Evolutionary conservation across 176 grass and related monocot species (phyloP).

Genomic region (Carex parvula): DNA sequence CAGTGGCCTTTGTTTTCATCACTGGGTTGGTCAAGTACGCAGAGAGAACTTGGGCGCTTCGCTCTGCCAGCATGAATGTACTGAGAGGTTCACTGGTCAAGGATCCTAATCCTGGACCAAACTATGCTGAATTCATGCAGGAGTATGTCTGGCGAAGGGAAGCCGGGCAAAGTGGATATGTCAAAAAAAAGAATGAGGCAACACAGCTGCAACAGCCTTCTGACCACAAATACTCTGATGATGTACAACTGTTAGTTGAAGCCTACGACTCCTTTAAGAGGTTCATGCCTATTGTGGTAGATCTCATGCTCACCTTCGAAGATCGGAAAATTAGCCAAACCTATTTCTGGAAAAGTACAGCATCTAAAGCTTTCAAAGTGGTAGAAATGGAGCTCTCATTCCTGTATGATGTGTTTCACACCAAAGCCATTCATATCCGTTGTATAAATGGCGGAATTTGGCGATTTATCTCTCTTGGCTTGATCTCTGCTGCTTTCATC

Average conservation of each 20-base stretch:
- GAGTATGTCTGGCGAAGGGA: not conserved
- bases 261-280: constrained; percentile 12
- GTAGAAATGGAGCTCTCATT: constrained; percentile 46
- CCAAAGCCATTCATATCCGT: constrained; percentile 20
- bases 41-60: constrained; percentile 40
- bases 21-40: constrained; percentile 25
- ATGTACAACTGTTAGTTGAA: not conserved
- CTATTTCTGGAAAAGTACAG: not conserved
- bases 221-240: not conserved
- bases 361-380: not conserved
- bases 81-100: not conserved
- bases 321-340: not conserved
- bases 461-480: constrained; percentile 2
- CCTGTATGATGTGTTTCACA: constrained; percentile 38
- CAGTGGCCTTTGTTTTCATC: constrained; percentile 22
- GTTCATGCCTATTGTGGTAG: constrained; percentile 16
- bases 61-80: constrained; percentile 13
- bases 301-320: constrained; percentile 31
- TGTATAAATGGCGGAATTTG: not conserved
- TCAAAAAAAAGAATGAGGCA: constrained; percentile 20
- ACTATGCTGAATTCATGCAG: not conserved
- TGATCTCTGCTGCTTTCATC: not conserved
- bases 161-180: not conserved
- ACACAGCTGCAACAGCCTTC: not conserved
- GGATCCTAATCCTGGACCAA: not conserved